phyloP scores from a whole-genome alignment of 75 land plant genomes.

The Chamaecyparis obtusa region DNA sequence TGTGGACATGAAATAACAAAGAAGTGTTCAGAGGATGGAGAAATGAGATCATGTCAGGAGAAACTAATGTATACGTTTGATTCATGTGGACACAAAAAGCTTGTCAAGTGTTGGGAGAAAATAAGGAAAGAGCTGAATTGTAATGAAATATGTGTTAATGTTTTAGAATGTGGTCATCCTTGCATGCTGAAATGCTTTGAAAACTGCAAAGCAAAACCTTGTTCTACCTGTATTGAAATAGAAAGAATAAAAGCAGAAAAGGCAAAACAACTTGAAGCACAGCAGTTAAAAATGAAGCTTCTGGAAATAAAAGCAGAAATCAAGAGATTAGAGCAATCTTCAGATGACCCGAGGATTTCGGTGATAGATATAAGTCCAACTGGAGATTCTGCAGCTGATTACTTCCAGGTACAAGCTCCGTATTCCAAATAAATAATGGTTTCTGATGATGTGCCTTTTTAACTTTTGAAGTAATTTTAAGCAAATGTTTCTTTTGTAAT shows the following conservation, averaged over 20 bases:
- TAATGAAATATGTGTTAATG: background rate
- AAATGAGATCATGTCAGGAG: background rate
- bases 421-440: background rate
- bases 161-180: background rate
- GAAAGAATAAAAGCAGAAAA: background rate
- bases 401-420: conserved; percentile 6
- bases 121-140: background rate
- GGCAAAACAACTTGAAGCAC: background rate
- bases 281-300: background rate
- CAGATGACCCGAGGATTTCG: background rate
- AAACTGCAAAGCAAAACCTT: background rate
- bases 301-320: background rate
- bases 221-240: background rate
- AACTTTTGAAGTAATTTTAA: background rate
- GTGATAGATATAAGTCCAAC: background rate
- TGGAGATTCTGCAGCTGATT: conserved; percentile 10
- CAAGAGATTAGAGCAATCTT: background rate
- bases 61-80: background rate
- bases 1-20: conserved; percentile 11
- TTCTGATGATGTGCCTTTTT: background rate
- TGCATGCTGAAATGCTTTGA: background rate
- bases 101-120: background rate
- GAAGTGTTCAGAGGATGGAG: background rate
- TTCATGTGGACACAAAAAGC: background rate
- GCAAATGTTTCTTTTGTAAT: background rate